These are phyloP conservation scores for Skeletonema grethae DNA, from an alignment of 108 stramenopile species.

Conservation along the genomic window DNA sequence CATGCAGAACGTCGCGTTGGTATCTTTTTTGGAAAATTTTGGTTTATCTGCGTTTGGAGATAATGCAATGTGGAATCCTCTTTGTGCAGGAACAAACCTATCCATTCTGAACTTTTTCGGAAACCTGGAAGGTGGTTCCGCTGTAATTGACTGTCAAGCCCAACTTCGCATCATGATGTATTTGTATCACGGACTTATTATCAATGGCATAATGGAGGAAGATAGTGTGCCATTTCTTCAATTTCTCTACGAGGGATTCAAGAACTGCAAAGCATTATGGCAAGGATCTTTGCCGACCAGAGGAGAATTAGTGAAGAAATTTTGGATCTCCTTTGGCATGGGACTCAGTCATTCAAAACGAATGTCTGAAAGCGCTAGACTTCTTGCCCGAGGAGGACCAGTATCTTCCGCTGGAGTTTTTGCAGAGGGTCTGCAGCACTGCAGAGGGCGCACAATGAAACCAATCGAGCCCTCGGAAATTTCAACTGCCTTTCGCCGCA, in stretches of 20 bases:
- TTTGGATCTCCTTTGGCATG: slow-evolving; percentile 49
- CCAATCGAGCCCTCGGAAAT: slow-evolving; percentile 41
- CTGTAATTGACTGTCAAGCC: slow-evolving; percentile 47
- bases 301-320: slow-evolving; percentile 48
- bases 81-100: slow-evolving; percentile 49
- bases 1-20: slow-evolving; percentile 26
- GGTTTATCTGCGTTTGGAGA: slow-evolving; percentile 20
- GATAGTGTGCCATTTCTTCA: slow-evolving; percentile 39
- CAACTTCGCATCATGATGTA: slow-evolving; percentile 53
- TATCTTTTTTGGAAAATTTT: slow-evolving; percentile 32
- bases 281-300: slow-evolving; percentile 37
- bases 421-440: neutral
- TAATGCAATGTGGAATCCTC: slow-evolving; percentile 55
- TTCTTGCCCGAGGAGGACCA: neutral
- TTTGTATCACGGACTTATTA: slow-evolving; percentile 54
- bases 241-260: slow-evolving; percentile 41
- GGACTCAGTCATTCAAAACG: slow-evolving; percentile 17
- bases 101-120: slow-evolving; percentile 40
- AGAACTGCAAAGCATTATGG: slow-evolving; percentile 50
- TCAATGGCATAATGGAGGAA: slow-evolving; percentile 23
- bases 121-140: slow-evolving; percentile 45
- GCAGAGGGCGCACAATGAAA: slow-evolving; percentile 23
- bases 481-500: slow-evolving; percentile 38
- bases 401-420: neutral
- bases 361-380: slow-evolving; percentile 35